phyloP scores from a whole-genome alignment of 306 rosid species.

The Abrus precatorius region DNA sequence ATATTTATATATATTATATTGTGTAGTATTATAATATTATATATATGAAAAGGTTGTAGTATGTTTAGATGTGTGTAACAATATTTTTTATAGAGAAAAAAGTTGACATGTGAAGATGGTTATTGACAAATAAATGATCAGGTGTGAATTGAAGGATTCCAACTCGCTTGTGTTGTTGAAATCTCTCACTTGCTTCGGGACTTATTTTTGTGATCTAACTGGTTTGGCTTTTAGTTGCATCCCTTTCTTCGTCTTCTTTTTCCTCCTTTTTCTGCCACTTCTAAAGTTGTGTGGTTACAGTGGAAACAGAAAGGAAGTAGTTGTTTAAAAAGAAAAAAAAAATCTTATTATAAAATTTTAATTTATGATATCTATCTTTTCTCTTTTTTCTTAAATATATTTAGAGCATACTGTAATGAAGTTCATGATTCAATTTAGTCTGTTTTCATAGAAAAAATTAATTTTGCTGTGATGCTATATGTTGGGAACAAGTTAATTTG shows the following conservation, averaged over 20 bases:
- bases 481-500: slow-evolving; percentile 36
- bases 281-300: slow-evolving; percentile 21
- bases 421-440: slow-evolving; percentile 34
- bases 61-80: slow-evolving; percentile 35
- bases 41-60: background rate
- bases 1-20: background rate
- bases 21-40: background rate
- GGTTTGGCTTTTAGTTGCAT: slow-evolving; percentile 34
- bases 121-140: slow-evolving; percentile 33
- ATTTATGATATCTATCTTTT: background rate
- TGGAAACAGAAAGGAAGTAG: slow-evolving; percentile 1
- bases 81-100: background rate
- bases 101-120: slow-evolving; percentile 21
- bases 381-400: background rate
- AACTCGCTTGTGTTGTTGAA: slow-evolving; percentile 28
- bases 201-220: slow-evolving; percentile 37
- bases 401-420: slow-evolving; percentile 2
- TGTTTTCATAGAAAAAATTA: background rate
- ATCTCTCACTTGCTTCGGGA: slow-evolving; percentile 16
- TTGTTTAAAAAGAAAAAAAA: background rate
- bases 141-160: slow-evolving; percentile 12
- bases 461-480: background rate
- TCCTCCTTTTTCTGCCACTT: slow-evolving; percentile 34
- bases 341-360: slow-evolving; percentile 10
- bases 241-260: slow-evolving; percentile 5